These are phyloP conservation scores for Liquidambar formosana DNA, from an alignment of 164 flowering plant genomes.

Conservation along the genomic window DNA sequence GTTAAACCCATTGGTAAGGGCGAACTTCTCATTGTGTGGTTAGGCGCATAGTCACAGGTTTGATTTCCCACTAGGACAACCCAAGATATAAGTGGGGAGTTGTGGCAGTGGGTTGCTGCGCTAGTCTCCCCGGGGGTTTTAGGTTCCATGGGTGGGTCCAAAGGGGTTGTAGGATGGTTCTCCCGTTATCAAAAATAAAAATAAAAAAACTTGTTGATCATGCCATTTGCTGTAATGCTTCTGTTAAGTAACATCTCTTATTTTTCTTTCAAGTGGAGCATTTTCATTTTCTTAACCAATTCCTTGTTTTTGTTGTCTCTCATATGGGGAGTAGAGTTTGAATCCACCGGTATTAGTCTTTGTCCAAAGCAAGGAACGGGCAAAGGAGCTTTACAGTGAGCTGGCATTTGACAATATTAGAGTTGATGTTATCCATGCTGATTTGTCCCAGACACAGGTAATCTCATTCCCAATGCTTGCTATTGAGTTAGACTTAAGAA, in stretches of 20 bases:
- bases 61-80: too few species aligned
- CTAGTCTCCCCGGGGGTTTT: too few species aligned
- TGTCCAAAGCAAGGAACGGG: conserved; percentile 95
- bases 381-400: conserved; percentile 84
- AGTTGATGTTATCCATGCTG: conserved; percentile 85
- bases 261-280: background rate
- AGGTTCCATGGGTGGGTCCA: too few species aligned
- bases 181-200: too few species aligned
- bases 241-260: background rate
- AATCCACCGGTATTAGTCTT: conserved; percentile 91
- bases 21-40: too few species aligned
- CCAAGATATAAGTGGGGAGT: too few species aligned
- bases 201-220: background rate
- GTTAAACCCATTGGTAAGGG: background rate
- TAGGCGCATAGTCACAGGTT: too few species aligned
- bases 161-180: too few species aligned
- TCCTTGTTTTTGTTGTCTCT: conserved; percentile 7
- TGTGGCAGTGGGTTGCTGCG: too few species aligned
- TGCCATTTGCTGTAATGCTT: background rate
- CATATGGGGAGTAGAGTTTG: conserved; percentile 57
- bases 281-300: conserved; percentile 1
- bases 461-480: background rate
- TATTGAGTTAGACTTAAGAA: background rate
- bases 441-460: conserved; percentile 77
- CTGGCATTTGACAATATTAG: conserved; percentile 65